Evolutionary conservation across 345 rosid species (phyloP), one percentile per base, ranked within the genome.

Genomic region (Alliaria petiolata): DNA sequence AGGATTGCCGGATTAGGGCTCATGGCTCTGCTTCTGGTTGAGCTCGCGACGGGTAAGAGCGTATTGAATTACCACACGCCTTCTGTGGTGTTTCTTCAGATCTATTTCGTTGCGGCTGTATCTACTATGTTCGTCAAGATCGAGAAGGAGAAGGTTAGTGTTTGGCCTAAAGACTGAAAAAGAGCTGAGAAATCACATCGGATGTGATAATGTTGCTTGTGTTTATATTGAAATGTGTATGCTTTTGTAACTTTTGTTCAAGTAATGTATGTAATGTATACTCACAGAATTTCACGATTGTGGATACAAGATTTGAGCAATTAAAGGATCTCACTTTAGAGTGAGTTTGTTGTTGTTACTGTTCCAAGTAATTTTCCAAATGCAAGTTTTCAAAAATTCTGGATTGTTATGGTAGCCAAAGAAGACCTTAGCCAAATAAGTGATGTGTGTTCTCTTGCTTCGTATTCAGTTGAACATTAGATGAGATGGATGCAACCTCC

Each of bases 41-140:
- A 95, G 87, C 76, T 95, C 19, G 97, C 90, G 31, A 88, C 99
- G 51, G 99, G 97, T 52, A 88, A 89, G 79, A 81, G 93, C 19
- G 89, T 91, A 59, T 75, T 95, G 51, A 81, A 78, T 59, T 91
- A 87, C 67, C 97, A 95, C 67, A 81, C 96, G 33, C 95, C 90
- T 42, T 76, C 95, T 42, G 83, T 88, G 33, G 83, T 93, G 62
- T 74, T 86, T 9, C 71, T 83, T 73, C 96, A 91, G 81, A 63
- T 86, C 5, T 93, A 93, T 62, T 88, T 87, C 25, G 83, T 87
- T 51, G 93, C 88, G 15, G 89, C 90, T 33, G 91, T 82, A 50
- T 38, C 79, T 34, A 89, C 97, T 33, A 3, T 91, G 84, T 85
- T 39, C 54, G 78, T 86, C 6, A 91, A 91, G 77, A 67, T 82